phyloP scores from a whole-genome alignment of 495 filamentous ascomycete species.

The Cetradonia linearis region DNA sequence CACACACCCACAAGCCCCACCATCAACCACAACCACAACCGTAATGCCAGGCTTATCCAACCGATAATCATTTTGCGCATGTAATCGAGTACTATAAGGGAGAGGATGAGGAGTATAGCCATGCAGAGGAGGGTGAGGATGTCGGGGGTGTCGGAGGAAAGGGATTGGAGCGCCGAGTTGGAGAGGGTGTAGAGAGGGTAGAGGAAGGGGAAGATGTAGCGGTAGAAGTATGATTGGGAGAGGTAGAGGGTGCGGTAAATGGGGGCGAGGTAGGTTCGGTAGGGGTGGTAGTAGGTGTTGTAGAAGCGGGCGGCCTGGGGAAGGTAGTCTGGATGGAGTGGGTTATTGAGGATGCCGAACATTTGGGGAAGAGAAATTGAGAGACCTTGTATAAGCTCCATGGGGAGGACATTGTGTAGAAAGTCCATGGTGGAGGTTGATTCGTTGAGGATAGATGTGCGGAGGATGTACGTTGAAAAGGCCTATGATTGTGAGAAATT shows the following conservation, averaged over 20 bases:
- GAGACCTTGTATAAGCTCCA: conserved; percentile 4
- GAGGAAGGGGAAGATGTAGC: conserved; percentile 33
- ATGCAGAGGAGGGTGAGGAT: conserved; percentile 49
- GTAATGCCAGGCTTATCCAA: conserved; percentile 54
- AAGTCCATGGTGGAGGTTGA: conserved; percentile 16
- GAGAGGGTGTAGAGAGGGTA: conserved; percentile 34
- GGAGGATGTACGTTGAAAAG: neutral
- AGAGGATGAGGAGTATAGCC: conserved; percentile 46
- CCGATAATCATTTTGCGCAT: conserved; percentile 58
- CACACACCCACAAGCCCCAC: conserved; percentile 41
- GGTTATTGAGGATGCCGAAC: neutral
- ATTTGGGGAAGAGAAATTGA: neutral
- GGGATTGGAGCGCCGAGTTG: conserved; percentile 31
- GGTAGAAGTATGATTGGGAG: conserved; percentile 31
- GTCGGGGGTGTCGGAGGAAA: conserved; percentile 48
- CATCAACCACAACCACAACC: conserved; percentile 48
- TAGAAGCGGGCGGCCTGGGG: conserved; percentile 32
- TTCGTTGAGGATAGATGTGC: neutral
- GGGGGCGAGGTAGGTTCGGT: conserved; percentile 31
- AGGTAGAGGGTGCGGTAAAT: conserved; percentile 26
- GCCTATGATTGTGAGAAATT: neutral
- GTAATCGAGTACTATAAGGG: conserved; percentile 57
- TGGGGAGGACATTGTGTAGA: conserved; percentile 8
- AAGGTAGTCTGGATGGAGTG: conserved; percentile 30
- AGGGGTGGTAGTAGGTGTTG: conserved; percentile 31